Evolutionary conservation across 305 asterid genomes (phyloP), one percentile per base, ranked within the genome.

Genomic region (Solanum hybrid): DNA sequence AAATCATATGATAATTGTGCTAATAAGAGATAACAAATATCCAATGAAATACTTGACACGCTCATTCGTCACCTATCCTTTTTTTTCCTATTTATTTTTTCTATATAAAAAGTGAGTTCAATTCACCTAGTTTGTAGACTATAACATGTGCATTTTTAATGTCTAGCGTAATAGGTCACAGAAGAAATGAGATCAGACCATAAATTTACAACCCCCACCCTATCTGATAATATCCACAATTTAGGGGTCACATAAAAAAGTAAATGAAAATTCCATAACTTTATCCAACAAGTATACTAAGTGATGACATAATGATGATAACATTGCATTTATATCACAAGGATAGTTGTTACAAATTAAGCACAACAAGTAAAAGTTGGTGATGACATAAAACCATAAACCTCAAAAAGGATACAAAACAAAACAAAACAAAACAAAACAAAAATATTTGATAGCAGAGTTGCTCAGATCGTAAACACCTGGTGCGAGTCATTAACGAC

Each of bases 311-410:
- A 81, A 42, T 27, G 10, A 81, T 42, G 72, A 81, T 14, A 42
- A 81, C 15, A 81, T 81, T 12, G 36, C 71, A 81, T 42, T 81
- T 81, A 81, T 27, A 81, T n/a, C 71, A 81, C 71, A 27, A 81
- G 86, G 86, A 2, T 42, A 42, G 86, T 81, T 42, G 86, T 81
- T 81, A 81, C 86, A 81, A 75, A 80, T 38, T 42, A 7, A 81
- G 13, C 86, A 81, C 37, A 42, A 81, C 5, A 42, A 40, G 37
- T 7, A 81, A 81, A 81, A 42, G 6, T 15, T 8, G 86, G 35
- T 81, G 86, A 81, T 40, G 69, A 7, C 15, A 40, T 81, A 81
- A 15, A 26, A 26, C 66, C 86, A 80, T 17, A 34, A 14, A 80
- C 86, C 86, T 38, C 45, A 13, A 45, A 78, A 81, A 56, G 69